phyloP scores from a whole-genome alignment of 495 filamentous ascomycete species.

The Penicillium lividum region DNA sequence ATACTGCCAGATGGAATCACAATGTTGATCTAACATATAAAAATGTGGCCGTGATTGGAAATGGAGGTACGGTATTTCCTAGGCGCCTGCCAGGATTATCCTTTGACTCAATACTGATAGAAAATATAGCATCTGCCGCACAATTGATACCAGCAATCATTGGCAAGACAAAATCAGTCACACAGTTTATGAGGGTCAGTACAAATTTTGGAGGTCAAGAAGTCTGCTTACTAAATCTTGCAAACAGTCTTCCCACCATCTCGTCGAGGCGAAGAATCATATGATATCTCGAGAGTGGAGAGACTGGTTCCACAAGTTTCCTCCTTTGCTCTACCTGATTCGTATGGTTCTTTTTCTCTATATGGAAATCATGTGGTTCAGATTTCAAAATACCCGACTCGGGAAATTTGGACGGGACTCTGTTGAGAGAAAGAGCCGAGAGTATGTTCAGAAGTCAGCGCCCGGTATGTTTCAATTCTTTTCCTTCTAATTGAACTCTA shows the following conservation, averaged over 20 bases:
- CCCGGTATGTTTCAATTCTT: neutral
- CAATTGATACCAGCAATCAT: conserved; percentile 1
- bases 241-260: conserved; percentile 2
- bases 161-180: neutral
- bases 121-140: neutral
- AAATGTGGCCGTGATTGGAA: conserved; percentile 58
- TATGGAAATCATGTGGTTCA: conserved; percentile 2
- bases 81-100: neutral
- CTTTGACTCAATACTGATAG: too few species aligned
- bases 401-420: neutral
- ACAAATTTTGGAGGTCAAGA: neutral
- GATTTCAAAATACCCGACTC: neutral
- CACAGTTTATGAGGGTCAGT: conserved; percentile 4
- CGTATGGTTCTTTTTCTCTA: neutral
- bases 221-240: neutral
- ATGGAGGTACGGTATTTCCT: conserved; percentile 21
- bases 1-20: conserved; percentile 59
- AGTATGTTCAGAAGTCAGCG: conserved; percentile 3
- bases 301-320: neutral
- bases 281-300: conserved; percentile 1
- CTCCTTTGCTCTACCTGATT: neutral
- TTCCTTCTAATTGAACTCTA: too few species aligned
- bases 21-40: conserved; percentile 54
- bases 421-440: neutral
- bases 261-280: neutral